Base-by-base conservation (phyloP, 2,329 filamentous ascomycete species). In the Xylaria hypoxylon region DNA sequence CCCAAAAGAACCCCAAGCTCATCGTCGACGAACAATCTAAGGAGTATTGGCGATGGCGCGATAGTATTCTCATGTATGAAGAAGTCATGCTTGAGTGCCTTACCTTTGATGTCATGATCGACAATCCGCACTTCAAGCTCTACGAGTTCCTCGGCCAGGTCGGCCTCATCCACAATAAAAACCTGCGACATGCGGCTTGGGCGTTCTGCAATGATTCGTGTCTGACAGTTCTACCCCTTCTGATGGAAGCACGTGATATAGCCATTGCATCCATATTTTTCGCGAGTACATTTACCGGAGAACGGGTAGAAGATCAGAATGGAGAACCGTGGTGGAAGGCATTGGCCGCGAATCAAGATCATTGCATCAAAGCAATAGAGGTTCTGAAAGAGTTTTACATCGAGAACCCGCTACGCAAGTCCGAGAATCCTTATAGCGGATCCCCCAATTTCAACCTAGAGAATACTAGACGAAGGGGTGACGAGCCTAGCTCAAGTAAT, bases 21-120 rank as follows among this genome's bases (percentile, higher is more conserved):
- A 84, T 95, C 60, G 92, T 98, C 59, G 96, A 99, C 77, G 96
- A 98, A 80, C 94, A 98, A 79, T 96, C 92, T 72, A 98, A 97
- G 76, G 96, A 99, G 77, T 99, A 96, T 78, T 99, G 96, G 96
- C 89, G 92, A 75, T 99, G 96, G 96, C 89, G 94, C 68, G 96
- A 99, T 77, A 96, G 91, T 65, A 97, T 99, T 64, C 83, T 98
- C 15, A 90, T 92, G 71, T 93, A 96, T 76, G 96, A 99, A 80
- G 96, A 98, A 77, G 84, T 95, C 48, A 91, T 99, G 82, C 86
- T 99, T 17, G 96, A 98, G 78, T 89, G 89, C 51, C 84, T 99
- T 19, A 98, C 94, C 67, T 99, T 99, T 78, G 96, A 99, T 77
- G 84, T 99, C 51, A 93, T 94, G 79, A 85, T 97, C 31, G 92